Evolutionary conservation across 108 stramenopile genomes (phyloP).

Genomic region (Fistulifera pelliculosa): DNA sequence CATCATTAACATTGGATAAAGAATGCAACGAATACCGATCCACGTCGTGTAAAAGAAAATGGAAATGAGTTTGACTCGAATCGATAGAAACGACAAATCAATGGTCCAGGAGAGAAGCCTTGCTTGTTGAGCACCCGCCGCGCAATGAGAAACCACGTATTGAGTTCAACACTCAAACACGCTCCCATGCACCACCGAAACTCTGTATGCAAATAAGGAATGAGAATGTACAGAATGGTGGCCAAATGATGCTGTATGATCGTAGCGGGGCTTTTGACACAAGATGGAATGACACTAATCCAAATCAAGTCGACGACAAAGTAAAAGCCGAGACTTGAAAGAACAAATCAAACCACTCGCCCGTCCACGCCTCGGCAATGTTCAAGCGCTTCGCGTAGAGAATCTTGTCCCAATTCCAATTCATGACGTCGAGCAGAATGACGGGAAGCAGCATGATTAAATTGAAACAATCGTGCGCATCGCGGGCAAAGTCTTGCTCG

Average conservation of each 20-base stretch:
- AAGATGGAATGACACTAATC: constrained; percentile 41
- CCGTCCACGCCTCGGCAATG: constrained; percentile 65
- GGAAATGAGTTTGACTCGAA: constrained; percentile 75
- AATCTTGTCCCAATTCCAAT: constrained; percentile 79
- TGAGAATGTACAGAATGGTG: constrained; percentile 60
- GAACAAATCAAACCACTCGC: constrained; percentile 67
- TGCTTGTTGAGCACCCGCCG: constrained; percentile 85
- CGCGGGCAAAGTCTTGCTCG: constrained; percentile 43
- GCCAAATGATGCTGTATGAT: constrained; percentile 82
- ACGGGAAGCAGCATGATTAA: constrained; percentile 72
- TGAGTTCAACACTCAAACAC: constrained; percentile 75
- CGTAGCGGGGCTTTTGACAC: constrained; percentile 55
- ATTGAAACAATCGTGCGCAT: constrained; percentile 84
- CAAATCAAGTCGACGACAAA: constrained; percentile 62
- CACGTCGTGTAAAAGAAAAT: constrained; percentile 67
- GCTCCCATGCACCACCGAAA: constrained; percentile 80
- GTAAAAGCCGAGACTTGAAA: constrained; percentile 48
- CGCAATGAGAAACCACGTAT: constrained; percentile 87
- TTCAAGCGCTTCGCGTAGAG: constrained; percentile 1
- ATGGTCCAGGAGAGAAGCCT: constrained; percentile 80
- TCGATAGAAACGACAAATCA: constrained; percentile 56
- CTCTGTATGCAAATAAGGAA: constrained; percentile 48
- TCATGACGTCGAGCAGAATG: constrained; percentile 69
- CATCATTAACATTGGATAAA: constrained; percentile 50
- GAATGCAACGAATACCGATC: constrained; percentile 50